Evolutionary conservation across 2,329 filamentous ascomycete genomes (phyloP), one percentile per base, ranked within the genome.

Genomic region (Decorospora gaudefroyi): DNA sequence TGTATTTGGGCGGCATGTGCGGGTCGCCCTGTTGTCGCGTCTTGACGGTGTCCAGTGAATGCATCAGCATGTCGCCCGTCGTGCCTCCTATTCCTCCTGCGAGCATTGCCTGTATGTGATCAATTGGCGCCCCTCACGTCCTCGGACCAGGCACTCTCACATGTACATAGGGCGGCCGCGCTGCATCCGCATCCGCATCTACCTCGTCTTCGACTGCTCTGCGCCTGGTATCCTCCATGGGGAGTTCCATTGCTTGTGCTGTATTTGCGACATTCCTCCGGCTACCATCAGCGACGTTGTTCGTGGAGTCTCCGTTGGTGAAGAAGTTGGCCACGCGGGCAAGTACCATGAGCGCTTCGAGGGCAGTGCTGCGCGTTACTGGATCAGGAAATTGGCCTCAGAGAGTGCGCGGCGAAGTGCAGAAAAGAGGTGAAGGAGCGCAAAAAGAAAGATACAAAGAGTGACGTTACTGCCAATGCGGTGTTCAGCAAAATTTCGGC

Each of bases 21-120:
- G 92, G 91, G 65, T 97, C 93, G 64, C 92, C 93, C 73, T 99
- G 93, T 71, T 99, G 95, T 59, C 93, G 83, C 32, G 93, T 99
- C 75, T 99, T 99, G 62, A 99, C 93, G 1, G 93, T 99, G 72
- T 99, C 93, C 65, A 99, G 81, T 31, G 92, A 97, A 75, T 99
- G 93, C 93, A 99, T 99, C 57, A 99, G 77, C 81, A 99, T 87
- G 72, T 99, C 93, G 46, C 95, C 93, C 42, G 87, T 95, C 11
- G 88, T 91, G 39, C 93, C 93, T 65, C 95, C 93, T 39, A 95
- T 77, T 48, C 92, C 93, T 65, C 93, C 93, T 22, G 93, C 93
- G 64, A 99, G 79, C 91, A 97, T 99, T 69, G 88, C 85, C 90
- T 96, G 55, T 49, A 48, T 37, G 13, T 45, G 25, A 56, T 67